These are phyloP conservation scores for Metschnikowia bowlesiae DNA, from an alignment of 805 yeast species.

Conservation along the genomic window DNA sequence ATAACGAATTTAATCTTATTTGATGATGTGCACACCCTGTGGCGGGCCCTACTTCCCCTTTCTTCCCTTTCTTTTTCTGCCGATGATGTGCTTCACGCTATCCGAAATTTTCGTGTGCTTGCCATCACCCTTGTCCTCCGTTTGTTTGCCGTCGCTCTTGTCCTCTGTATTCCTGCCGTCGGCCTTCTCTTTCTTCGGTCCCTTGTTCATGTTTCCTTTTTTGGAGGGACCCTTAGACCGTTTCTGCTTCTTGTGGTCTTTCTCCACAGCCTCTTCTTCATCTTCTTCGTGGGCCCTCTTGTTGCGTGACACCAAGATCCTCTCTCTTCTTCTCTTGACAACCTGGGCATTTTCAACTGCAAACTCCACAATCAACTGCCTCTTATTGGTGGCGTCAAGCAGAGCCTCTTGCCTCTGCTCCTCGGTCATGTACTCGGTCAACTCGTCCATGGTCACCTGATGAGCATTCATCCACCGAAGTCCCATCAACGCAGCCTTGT, in stretches of 20 bases:
- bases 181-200: conserved; percentile 18
- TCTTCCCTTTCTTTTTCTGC: conserved; percentile 64
- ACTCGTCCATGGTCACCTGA: conserved; percentile 67
- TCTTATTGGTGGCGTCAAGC: conserved; percentile 51
- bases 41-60: conserved; percentile 34
- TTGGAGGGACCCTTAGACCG: conserved; percentile 26
- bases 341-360: conserved; percentile 95
- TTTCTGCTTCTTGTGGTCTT: conserved; percentile 20
- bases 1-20: conserved; percentile 4
- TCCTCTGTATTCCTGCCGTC: conserved; percentile 14
- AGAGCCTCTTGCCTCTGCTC: conserved; percentile 58
- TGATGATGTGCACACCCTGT: background rate
- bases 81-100: conserved; percentile 60
- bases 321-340: conserved; percentile 82
- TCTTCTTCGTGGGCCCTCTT: conserved; percentile 25
- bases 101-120: conserved; percentile 40
- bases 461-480: conserved; percentile 96
- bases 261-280: conserved; percentile 12
- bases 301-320: conserved; percentile 39
- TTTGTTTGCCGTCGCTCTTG: conserved; percentile 16
- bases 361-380: conserved; percentile 88
- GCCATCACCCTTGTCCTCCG: conserved; percentile 8
- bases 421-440: conserved; percentile 62
- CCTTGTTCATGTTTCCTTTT: conserved; percentile 45
- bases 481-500: conserved; percentile 90